Evolutionary conservation across 805 yeast species (phyloP).

Genomic region (Wickerhamomyces kurtzmanii): DNA sequence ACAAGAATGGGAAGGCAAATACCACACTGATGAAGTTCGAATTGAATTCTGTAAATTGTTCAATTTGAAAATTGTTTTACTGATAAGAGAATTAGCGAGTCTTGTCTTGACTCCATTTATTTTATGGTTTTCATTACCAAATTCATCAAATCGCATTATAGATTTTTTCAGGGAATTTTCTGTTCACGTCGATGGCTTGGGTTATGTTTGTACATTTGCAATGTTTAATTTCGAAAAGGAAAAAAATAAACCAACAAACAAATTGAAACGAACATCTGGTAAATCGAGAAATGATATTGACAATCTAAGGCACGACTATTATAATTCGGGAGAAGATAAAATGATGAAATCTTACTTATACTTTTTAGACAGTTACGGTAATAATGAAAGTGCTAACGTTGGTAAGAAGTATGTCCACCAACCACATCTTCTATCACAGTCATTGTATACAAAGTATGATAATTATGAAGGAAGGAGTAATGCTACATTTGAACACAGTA

Average conservation of each 20-base stretch:
- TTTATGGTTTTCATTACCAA: slow-evolving; percentile 77
- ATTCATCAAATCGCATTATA: slow-evolving; percentile 61
- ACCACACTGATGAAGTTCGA: slow-evolving; percentile 81
- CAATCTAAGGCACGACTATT: slow-evolving; percentile 23
- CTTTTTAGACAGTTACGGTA: slow-evolving; percentile 77
- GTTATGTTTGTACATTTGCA: slow-evolving; percentile 90
- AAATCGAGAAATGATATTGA: slow-evolving; percentile 8
- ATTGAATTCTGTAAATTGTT: slow-evolving; percentile 72
- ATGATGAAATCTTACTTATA: slow-evolving; percentile 88
- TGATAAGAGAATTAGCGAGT: slow-evolving; percentile 73
- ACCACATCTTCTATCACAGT: too few relatives aligned
- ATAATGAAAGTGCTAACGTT: slow-evolving; percentile 24
- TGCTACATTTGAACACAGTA: slow-evolving; percentile 3
- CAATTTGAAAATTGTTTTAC: slow-evolving; percentile 60
- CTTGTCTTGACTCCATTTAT: slow-evolving; percentile 80
- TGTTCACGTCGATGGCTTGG: slow-evolving; percentile 88
- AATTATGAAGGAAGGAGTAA: too few relatives aligned
- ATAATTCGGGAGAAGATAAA: slow-evolving; percentile 54
- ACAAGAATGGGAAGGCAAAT: slow-evolving; percentile 70
- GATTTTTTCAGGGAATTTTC: slow-evolving; percentile 89
- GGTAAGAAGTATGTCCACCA: too few relatives aligned
- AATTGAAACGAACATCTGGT: slow-evolving; percentile 5
- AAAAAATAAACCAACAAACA: slow-evolving; percentile 25
- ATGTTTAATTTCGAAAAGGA: slow-evolving; percentile 75
- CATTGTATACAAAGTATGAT: too few relatives aligned